Evolutionary conservation across 2,329 filamentous ascomycete species (phyloP).

Genomic region (Colletotrichum sp.): DNA sequence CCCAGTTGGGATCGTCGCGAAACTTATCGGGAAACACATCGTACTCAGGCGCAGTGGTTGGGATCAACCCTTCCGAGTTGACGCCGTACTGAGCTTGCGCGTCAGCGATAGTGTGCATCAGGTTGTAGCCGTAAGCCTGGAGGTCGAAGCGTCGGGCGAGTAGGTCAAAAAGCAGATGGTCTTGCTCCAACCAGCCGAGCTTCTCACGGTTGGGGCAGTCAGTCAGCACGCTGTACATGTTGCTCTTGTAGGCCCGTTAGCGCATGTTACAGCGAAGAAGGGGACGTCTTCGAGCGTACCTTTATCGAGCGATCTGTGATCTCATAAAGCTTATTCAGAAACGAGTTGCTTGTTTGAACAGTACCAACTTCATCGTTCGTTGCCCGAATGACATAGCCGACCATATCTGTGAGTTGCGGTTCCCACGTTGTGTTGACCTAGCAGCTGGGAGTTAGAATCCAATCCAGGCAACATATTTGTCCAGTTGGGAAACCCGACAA

Average conservation of each 20-base stretch:
- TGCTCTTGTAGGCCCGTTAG: not conserved
- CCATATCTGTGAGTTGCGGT: not conserved
- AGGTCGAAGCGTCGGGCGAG: constrained; percentile 6
- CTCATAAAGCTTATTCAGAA: constrained; percentile 11
- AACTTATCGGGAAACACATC: constrained; percentile 7
- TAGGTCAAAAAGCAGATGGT: constrained; percentile 13
- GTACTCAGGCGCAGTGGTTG: constrained; percentile 16
- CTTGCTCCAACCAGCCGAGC: constrained; percentile 21
- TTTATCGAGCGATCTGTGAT: constrained; percentile 17
- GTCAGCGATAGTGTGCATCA: constrained; percentile 18
- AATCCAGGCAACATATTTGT: too few species aligned
- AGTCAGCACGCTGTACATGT: constrained; percentile 18
- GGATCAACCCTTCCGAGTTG: constrained; percentile 11
- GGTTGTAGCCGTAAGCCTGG: constrained; percentile 10
- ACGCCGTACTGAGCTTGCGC: not conserved
- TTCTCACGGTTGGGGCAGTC: constrained; percentile 19
- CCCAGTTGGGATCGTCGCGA: constrained; percentile 21
- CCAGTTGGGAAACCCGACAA: too few species aligned
- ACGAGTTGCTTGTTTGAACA: not conserved
- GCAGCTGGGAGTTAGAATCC: not conserved
- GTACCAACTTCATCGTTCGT: constrained; percentile 4
- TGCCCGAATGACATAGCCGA: constrained; percentile 2
- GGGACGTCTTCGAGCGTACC: not conserved
- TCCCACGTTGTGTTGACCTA: constrained; percentile 7
- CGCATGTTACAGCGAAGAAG: not conserved